Evolutionary conservation across 371 early-diverging fungal genomes (phyloP).

Genomic region (Haplosporangium sp.): DNA sequence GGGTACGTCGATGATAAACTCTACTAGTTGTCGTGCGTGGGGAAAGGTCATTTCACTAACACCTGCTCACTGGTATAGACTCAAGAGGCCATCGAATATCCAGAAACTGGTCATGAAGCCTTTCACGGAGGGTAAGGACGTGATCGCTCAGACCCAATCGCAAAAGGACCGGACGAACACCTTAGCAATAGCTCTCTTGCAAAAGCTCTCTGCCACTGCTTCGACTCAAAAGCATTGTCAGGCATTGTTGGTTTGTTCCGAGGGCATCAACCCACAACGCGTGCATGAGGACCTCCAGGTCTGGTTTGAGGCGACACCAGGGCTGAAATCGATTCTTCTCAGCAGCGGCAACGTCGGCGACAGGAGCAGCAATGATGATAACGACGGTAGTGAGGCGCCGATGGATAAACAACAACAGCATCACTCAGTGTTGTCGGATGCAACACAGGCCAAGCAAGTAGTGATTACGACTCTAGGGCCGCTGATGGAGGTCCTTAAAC

Average conservation of each 20-base stretch:
- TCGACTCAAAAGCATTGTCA: slow-evolving; percentile 33
- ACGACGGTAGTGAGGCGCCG: too few species aligned
- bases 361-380: too few species aligned
- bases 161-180: slow-evolving; percentile 53
- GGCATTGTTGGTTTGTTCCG: slow-evolving; percentile 46
- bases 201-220: slow-evolving; percentile 32
- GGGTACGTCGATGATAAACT: slow-evolving; percentile 23
- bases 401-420: too few species aligned
- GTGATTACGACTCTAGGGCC: slow-evolving; percentile 43
- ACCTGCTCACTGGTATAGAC: slow-evolving; percentile 6
- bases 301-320: slow-evolving; percentile 37
- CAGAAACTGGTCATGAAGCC: slow-evolving; percentile 48
- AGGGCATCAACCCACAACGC: slow-evolving; percentile 31
- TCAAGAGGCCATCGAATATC: slow-evolving; percentile 36
- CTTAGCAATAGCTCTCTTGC: slow-evolving; percentile 32
- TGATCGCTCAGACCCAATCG: slow-evolving; percentile 50
- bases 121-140: slow-evolving; percentile 38
- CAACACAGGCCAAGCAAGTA: slow-evolving; percentile 37
- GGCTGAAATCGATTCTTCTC: slow-evolving; percentile 17
- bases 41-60: too few species aligned
- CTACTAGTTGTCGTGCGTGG: neutral
- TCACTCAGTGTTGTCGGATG: slow-evolving; percentile 7
- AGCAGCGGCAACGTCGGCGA: slow-evolving; percentile 5
- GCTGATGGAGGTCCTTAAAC: slow-evolving; percentile 27
- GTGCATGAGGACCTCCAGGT: slow-evolving; percentile 40